phyloP scores from a whole-genome alignment of 352 stramenopile species.

The Achlya hypogyna region DNA sequence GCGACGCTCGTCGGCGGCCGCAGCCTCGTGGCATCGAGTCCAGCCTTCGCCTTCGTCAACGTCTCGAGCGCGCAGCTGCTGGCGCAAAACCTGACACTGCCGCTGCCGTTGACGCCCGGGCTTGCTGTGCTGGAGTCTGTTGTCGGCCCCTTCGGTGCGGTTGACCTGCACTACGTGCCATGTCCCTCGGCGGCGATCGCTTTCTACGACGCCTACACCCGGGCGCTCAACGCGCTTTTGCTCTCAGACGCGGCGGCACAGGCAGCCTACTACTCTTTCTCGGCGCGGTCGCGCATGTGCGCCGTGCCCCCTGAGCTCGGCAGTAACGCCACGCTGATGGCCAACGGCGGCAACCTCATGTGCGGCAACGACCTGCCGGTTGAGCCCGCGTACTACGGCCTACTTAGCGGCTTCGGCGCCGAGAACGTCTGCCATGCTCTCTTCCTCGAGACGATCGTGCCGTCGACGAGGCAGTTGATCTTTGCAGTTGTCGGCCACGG shows the following conservation, averaged over 20 bases:
- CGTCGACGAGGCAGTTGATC: no score
- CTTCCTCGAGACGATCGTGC: no score
- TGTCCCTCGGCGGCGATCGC: background rate
- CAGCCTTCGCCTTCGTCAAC: constrained; percentile 16
- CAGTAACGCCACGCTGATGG: background rate
- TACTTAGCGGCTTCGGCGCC: background rate
- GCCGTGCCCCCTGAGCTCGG: background rate
- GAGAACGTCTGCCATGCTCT: background rate
- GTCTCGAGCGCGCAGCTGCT: background rate
- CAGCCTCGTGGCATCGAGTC: constrained; percentile 1
- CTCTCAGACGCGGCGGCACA: background rate
- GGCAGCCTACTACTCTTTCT: background rate
- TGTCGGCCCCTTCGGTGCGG: constrained; percentile 1
- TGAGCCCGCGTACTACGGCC: background rate
- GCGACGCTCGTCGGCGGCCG: background rate
- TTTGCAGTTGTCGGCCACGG: no score
- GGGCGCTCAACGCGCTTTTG: background rate
- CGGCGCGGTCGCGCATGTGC: background rate
- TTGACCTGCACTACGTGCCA: constrained; percentile 10
- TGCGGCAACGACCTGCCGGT: constrained; percentile 1
- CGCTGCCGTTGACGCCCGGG: background rate
- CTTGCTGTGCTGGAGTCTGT: background rate
- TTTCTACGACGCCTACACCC: background rate
- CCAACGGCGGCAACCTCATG: constrained; percentile 6
- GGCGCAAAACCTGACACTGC: background rate